Base-by-base conservation (phyloP, 768 basidiomycete species). In the Trametes cingulata region DNA sequence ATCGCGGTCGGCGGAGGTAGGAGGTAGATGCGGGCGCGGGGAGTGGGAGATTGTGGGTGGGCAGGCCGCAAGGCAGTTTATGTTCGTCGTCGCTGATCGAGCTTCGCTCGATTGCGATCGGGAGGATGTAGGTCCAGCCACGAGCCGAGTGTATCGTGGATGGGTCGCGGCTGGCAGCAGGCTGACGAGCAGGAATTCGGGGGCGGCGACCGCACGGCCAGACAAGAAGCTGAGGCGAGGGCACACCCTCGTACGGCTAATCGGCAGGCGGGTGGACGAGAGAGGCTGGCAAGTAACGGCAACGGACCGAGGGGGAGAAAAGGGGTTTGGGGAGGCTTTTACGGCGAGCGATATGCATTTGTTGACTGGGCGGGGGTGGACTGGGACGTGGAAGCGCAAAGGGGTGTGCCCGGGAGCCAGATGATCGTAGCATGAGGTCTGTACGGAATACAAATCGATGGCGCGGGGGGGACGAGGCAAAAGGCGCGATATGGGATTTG, bases 1-100 rank as follows among this genome's bases (percentile, higher is more conserved):
- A 37, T 52, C 39, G 45, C 41, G 50, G 71, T 68, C 73, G 73
- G 73, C 69, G 72, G 72, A 74, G 71, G 70, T 72, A 73, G 71
- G 70, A 66, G 68, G 65, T 65, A 49, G 42, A 51, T 33, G 56
- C 57, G 63, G 50, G 49, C 15, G 65, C 55, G 52, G 43, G 49
- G 54, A 62, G 61, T 62, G 61, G 61, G 61, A 62, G 61, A 50
- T 56, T 51, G 54, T 45, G 45, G 45, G 46, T 54, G 59, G 52
- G 39, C 52, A 22, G 25, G 49, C 46, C 45, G 61, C 61, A 37
- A 27, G 45, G 42, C 52, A 43, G 61, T 62, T 57, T 62, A 62
- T 62, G 56, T 62, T 56, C 55, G 36, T 49, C 35, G 39, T 58
- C 56, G 61, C 56, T 58, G 56, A 58, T 62, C 56, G 61, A 52